phyloP scores from a whole-genome alignment of 2,329 filamentous ascomycete genomes.

The Neofusicoccum ribis region DNA sequence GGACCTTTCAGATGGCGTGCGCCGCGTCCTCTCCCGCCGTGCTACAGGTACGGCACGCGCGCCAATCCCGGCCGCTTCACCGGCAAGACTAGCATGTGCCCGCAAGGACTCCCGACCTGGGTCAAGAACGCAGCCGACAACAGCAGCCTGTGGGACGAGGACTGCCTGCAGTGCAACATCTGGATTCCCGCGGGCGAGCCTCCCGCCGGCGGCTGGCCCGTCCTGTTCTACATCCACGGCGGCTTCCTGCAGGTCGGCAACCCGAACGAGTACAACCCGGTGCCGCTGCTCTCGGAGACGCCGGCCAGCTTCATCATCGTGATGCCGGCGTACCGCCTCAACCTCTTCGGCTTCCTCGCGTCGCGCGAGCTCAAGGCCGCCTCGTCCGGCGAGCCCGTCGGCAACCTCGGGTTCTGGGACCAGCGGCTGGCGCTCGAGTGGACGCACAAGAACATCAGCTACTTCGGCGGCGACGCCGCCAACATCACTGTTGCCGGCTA shows the following conservation, averaged over 20 bases:
- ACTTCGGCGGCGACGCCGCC: constrained; percentile 52
- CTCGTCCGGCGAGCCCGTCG: constrained; percentile 38
- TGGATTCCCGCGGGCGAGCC: constrained; percentile 53
- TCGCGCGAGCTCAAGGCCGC: constrained; percentile 48
- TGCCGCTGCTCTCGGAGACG: constrained; percentile 51
- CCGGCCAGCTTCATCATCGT: constrained; percentile 53
- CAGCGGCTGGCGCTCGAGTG: constrained; percentile 58
- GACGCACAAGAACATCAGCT: constrained; percentile 52
- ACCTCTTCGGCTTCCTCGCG: constrained; percentile 58
- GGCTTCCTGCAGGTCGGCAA: constrained; percentile 60
- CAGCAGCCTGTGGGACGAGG: constrained; percentile 47
- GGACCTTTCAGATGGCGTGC: constrained; percentile 51
- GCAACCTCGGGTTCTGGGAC: constrained; percentile 60
- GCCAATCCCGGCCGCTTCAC: constrained; percentile 49
- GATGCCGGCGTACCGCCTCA: constrained; percentile 58
- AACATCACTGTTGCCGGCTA: constrained; percentile 59
- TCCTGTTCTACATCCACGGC: constrained; percentile 59
- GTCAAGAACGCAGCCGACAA: constrained; percentile 19
- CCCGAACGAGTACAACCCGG: constrained; percentile 49
- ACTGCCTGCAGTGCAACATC: constrained; percentile 59
- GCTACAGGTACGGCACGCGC: constrained; percentile 54
- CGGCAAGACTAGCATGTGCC: constrained; percentile 47
- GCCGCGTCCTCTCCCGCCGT: constrained; percentile 48
- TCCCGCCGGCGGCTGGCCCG: constrained; percentile 54
- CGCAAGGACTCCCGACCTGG: constrained; percentile 39